These are phyloP conservation scores for Malus hybrid DNA, from an alignment of 331 rosid genomes.

Conservation along the genomic window DNA sequence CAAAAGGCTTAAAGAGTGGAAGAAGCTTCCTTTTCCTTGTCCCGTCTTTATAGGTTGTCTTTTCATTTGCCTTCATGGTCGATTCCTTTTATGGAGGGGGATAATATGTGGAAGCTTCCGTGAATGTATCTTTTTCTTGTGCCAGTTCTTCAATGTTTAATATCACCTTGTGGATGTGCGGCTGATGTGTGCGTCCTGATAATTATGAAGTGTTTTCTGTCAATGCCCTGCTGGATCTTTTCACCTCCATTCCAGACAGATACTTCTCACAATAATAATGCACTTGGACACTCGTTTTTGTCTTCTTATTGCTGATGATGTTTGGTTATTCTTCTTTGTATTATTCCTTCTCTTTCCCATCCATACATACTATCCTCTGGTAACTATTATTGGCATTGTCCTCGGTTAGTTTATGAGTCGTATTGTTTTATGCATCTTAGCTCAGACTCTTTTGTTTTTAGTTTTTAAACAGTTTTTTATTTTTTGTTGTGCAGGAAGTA, in stretches of 20 bases:
- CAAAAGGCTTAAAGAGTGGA: background rate
- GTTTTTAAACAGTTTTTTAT: conserved; percentile 4
- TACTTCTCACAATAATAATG: background rate
- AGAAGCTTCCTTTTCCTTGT: conserved; percentile 14
- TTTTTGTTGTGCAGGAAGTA: conserved; percentile 59
- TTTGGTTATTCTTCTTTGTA: conserved; percentile 5
- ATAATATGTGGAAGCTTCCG: conserved; percentile 23
- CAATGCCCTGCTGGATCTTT: background rate
- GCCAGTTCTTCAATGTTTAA: background rate
- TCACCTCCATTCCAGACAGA: background rate
- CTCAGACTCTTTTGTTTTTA: background rate
- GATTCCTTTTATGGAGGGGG: background rate
- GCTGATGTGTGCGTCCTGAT: background rate
- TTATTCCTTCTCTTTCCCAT: background rate
- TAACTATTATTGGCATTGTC: background rate
- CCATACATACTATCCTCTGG: background rate
- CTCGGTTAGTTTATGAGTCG: background rate
- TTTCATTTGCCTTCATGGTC: background rate
- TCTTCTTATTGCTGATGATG: conserved; percentile 5
- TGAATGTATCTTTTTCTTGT: background rate
- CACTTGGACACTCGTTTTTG: background rate
- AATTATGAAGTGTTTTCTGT: background rate
- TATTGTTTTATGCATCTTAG: background rate
- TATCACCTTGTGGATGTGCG: background rate
- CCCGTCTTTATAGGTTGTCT: background rate